These are phyloP conservation scores for Kodamaea kaohsiungensis DNA, from an alignment of 805 yeast genomes.

Conservation along the genomic window DNA sequence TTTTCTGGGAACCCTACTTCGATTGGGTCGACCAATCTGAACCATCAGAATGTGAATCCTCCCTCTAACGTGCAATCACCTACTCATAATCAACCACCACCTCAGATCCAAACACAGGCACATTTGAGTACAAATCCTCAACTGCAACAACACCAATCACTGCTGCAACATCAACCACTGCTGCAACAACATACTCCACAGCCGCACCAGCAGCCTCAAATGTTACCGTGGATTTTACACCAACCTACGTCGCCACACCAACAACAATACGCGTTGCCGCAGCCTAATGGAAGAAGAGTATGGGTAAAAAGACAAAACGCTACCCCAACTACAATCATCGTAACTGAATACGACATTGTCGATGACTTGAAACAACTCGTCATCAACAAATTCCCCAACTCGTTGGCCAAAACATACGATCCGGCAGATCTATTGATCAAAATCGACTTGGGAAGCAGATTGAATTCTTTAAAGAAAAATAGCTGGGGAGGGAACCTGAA, in stretches of 20 bases:
- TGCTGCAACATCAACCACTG: neutral
- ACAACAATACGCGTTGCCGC: neutral
- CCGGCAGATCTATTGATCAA: constrained; percentile 63
- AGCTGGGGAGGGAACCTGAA: neutral
- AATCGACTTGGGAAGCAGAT: constrained; percentile 19
- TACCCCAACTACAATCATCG: constrained; percentile 69
- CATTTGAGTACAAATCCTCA: neutral
- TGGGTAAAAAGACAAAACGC: constrained; percentile 56
- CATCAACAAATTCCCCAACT: constrained; percentile 64
- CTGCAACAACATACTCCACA: neutral
- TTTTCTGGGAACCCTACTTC: neutral
- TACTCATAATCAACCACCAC: neutral
- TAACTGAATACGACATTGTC: constrained; percentile 62
- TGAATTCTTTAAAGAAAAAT: constrained; percentile 6
- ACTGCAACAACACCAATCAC: neutral
- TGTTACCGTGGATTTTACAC: neutral
- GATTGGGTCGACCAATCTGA: constrained; percentile 1
- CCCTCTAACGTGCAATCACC: neutral
- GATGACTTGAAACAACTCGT: constrained; percentile 80
- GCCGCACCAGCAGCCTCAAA: neutral
- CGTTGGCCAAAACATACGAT: constrained; percentile 60
- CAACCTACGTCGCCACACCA: neutral
- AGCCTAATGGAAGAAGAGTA: constrained; percentile 32
- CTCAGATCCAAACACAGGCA: neutral
- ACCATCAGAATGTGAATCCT: neutral